Conservation (phyloP, 1,139 yeast genomes). For the Martiniozyma asiatica region DNA sequence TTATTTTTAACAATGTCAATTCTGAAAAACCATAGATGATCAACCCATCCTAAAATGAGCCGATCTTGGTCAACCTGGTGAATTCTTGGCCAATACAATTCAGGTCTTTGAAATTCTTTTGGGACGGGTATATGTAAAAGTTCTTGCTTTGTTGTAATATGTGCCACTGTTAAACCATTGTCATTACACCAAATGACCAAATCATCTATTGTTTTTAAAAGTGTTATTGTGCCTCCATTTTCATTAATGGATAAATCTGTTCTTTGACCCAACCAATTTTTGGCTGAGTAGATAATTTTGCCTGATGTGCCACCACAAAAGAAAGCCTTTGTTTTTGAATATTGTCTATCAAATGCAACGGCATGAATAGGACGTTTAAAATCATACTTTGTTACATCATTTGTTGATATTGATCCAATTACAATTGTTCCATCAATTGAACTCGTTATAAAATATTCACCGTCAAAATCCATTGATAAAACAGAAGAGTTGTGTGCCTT, state of each 20-base stretch:
- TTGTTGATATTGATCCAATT: conserved; percentile 60
- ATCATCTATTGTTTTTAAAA: conserved; percentile 50
- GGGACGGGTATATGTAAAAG: conserved; percentile 49
- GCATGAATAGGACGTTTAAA: conserved; percentile 85
- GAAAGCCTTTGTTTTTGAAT: conserved; percentile 45
- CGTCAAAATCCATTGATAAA: conserved; percentile 60
- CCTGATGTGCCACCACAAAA: conserved; percentile 91
- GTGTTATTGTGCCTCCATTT: conserved; percentile 62
- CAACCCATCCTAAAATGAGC: conserved; percentile 75
- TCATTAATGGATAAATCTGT: conserved; percentile 53
- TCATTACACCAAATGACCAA: conserved; percentile 80
- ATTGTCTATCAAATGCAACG: conserved; percentile 68
- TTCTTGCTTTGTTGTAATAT: conserved; percentile 32
- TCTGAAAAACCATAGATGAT: conserved; percentile 62
- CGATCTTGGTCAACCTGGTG: conserved; percentile 57
- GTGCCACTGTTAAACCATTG: conserved; percentile 55
- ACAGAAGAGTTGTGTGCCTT: conserved; percentile 84
- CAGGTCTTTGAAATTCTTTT: conserved; percentile 54
- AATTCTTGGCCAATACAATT: conserved; percentile 74
- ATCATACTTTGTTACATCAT: conserved; percentile 63
- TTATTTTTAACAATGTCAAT: conserved; percentile 25
- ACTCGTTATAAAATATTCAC: conserved; percentile 66
- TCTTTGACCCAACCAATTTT: conserved; percentile 81
- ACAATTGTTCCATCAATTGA: conserved; percentile 92
- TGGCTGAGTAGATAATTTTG: conserved; percentile 57